A percentile compares a stretch with the other conserved stretches of the same genome.
Evolutionary conservation across 1,284 basidiomycete genomes (phyloP).

Genomic region (Apiotrichum porosum): DNA sequence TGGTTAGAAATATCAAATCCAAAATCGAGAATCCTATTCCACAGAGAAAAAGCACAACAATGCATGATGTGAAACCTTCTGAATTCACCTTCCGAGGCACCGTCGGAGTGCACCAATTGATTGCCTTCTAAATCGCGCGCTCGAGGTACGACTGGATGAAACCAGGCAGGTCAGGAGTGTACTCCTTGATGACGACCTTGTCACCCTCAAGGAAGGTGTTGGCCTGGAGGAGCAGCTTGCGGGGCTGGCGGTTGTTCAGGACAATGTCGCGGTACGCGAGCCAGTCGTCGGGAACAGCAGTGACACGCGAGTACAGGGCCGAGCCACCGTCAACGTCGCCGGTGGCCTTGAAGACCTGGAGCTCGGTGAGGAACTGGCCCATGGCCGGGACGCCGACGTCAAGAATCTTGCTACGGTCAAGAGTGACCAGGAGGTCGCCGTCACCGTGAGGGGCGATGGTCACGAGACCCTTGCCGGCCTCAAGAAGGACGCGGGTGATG

Average conservation of each 20-base stretch:
- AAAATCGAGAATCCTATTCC: too few species aligned
- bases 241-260: conserved; percentile 12
- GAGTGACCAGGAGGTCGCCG: conserved; percentile 11
- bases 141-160: conserved; percentile 16
- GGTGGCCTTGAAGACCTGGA: conserved; percentile 19
- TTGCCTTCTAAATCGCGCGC: conserved; percentile 13
- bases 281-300: conserved; percentile 11
- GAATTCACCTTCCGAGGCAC: too few species aligned
- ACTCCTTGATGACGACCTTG: conserved; percentile 15
- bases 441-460: conserved; percentile 7
- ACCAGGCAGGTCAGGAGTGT: conserved; percentile 10
- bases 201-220: conserved; percentile 14
- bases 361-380: conserved; percentile 14
- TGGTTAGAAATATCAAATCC: too few species aligned
- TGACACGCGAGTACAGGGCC: conserved; percentile 11
- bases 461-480: conserved; percentile 11
- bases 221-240: conserved; percentile 20
- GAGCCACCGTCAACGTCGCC: conserved; percentile 11
- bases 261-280: conserved; percentile 14
- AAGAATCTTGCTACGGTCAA: conserved; percentile 13
- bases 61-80: too few species aligned
- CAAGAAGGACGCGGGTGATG: conserved; percentile 13
- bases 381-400: conserved; percentile 12
- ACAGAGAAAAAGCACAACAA: too few species aligned
- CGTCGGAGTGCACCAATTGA: too few species aligned